Evolutionary conservation across 2,329 filamentous ascomycete genomes (phyloP).

Genomic region (Hypocrella siamensis): DNA sequence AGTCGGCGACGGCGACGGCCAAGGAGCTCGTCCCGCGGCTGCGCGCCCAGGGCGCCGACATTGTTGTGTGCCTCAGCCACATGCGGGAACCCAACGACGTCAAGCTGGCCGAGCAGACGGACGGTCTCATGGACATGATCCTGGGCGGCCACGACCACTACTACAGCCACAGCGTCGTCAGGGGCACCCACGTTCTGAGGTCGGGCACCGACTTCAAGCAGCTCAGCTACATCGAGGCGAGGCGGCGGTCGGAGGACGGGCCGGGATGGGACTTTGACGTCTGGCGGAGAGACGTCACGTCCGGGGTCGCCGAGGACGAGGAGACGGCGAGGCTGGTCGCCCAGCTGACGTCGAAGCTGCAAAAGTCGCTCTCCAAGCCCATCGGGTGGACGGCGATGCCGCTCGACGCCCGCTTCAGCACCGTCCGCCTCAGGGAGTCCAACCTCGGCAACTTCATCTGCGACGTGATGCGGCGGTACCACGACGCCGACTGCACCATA

Average conservation of each 20-base stretch:
- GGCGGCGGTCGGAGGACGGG: conserved; percentile 31
- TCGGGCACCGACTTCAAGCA: conserved; percentile 89
- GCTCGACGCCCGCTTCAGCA: conserved; percentile 74
- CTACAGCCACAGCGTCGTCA: conserved; percentile 63
- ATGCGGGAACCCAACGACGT: conserved; percentile 81
- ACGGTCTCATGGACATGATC: conserved; percentile 68
- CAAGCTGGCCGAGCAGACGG: conserved; percentile 62
- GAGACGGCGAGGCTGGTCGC: conserved; percentile 46
- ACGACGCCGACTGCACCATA: conserved; percentile 64
- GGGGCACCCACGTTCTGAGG: conserved; percentile 69
- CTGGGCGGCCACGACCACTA: conserved; percentile 84
- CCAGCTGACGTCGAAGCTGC: conserved; percentile 56
- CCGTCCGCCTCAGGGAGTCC: conserved; percentile 60
- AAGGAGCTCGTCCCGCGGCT: conserved; percentile 59
- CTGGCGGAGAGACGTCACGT: conserved; percentile 55
- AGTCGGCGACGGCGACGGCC: conserved; percentile 61
- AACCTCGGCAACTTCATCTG: conserved; percentile 86
- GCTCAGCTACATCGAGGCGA: conserved; percentile 71
- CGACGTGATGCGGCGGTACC: conserved; percentile 77
- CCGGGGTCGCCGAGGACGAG: conserved; percentile 47
- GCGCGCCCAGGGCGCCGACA: conserved; percentile 62
- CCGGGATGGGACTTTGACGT: conserved; percentile 67
- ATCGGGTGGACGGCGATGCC: conserved; percentile 71
- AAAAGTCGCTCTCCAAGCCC: conserved; percentile 64
- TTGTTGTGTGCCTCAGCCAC: conserved; percentile 71